Conservation (phyloP, 2,329 filamentous ascomycete species). For the Chalaropsis thielavioides region DNA sequence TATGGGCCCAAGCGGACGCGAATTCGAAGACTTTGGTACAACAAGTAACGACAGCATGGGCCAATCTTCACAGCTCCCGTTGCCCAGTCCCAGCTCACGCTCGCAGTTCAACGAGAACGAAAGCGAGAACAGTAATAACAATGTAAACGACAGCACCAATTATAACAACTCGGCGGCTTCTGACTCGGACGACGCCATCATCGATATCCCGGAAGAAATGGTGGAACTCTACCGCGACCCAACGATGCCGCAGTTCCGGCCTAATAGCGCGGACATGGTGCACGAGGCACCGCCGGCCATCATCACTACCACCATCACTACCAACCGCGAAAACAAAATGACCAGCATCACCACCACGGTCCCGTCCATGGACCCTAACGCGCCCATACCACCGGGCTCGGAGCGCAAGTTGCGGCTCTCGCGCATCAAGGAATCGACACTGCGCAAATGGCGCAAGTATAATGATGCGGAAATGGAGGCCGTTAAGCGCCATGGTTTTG, state of each 20-base stretch:
- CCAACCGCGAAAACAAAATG: not conserved
- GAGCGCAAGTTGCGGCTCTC: not conserved
- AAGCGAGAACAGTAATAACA: not conserved
- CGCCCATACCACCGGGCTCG: not conserved
- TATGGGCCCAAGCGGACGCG: not conserved
- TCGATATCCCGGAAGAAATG: not conserved
- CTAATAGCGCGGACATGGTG: slow-evolving; percentile 30
- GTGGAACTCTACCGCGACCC: slow-evolving; percentile 35
- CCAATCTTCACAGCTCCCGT: not conserved
- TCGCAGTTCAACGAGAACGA: not conserved
- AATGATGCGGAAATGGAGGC: slow-evolving; percentile 56
- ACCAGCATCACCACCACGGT: slow-evolving; percentile 17
- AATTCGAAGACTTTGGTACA: not conserved
- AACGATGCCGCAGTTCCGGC: slow-evolving; percentile 54
- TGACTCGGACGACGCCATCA: not conserved
- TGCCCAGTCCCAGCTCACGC: not conserved
- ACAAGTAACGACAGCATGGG: not conserved
- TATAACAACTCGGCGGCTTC: not conserved
- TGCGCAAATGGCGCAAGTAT: slow-evolving; percentile 40
- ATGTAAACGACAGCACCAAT: not conserved
- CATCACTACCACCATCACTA: slow-evolving; percentile 3
- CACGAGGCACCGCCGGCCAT: slow-evolving; percentile 1
- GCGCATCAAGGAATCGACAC: slow-evolving; percentile 20
- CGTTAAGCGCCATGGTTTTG: slow-evolving; percentile 59
- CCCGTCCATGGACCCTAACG: not conserved